Percentiles rank a stretch among this genome's conserved stretches.
Conservation (phyloP, 192 early-diverging fungal species). For the Backusella luteola region DNA sequence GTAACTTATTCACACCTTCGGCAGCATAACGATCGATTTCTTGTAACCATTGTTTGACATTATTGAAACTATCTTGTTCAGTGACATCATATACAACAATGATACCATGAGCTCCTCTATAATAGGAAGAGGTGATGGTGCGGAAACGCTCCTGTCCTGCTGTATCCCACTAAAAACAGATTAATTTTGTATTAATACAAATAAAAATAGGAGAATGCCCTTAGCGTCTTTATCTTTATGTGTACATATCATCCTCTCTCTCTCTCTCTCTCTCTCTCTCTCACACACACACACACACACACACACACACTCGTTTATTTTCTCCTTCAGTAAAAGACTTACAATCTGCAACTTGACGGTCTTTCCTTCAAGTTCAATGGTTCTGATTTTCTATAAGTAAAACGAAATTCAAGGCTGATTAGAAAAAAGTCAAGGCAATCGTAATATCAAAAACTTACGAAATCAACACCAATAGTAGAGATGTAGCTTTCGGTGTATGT, state of each 20-base stretch:
- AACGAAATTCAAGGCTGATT: background rate
- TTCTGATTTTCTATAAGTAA: slow-evolving; percentile 87
- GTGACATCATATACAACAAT: slow-evolving; percentile 99
- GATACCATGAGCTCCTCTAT: slow-evolving; percentile 96
- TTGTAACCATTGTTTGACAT: slow-evolving; percentile 98
- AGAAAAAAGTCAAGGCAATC: background rate
- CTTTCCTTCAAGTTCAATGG: slow-evolving; percentile 98
- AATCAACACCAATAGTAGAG: slow-evolving; percentile 98
- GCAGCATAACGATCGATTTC: slow-evolving; percentile 98
- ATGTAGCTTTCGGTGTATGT: slow-evolving; percentile 99
- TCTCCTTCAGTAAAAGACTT: slow-evolving; percentile 27
- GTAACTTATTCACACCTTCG: slow-evolving; percentile 96
- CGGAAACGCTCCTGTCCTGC: slow-evolving; percentile 99
- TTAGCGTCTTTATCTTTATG: background rate
- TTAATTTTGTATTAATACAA: background rate
- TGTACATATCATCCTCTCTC: background rate
- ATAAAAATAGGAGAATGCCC: background rate
- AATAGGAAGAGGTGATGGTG: slow-evolving; percentile 97
- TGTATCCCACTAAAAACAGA: slow-evolving; percentile 81
- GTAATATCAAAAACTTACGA: slow-evolving; percentile 57
- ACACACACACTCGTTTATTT: background rate
- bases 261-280: background rate
- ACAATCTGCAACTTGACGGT: slow-evolving; percentile 97
- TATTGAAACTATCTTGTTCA: slow-evolving; percentile 90
- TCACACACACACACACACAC: background rate